A percentile compares a stretch with the other conserved stretches of the same genome.
These are phyloP conservation scores for Tetrahymena thermophila DNA, from an alignment of 73 alveolate species.

Conservation along the genomic window DNA sequence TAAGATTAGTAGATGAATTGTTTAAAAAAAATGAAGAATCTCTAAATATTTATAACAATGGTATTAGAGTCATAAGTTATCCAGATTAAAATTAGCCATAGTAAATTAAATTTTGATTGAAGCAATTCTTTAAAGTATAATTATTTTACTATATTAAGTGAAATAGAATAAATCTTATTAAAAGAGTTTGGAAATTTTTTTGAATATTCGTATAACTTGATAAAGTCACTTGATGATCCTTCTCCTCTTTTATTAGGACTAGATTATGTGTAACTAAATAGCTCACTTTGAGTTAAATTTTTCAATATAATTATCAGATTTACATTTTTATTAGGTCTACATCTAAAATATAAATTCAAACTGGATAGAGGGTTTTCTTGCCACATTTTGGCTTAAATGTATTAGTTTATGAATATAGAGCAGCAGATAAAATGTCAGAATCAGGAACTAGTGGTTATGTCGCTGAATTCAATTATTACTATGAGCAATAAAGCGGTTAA, in stretches of 20 bases:
- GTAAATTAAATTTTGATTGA: not conserved
- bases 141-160: not conserved
- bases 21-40: not conserved
- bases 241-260: not conserved
- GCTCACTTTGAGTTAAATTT: not conserved
- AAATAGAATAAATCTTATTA: not conserved
- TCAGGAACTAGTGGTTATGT: not conserved
- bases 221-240: not conserved
- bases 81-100: not conserved
- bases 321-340: not conserved
- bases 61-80: not conserved
- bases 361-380: not conserved
- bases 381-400: not conserved
- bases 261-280: not conserved
- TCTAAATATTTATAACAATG: not conserved
- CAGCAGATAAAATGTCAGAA: not conserved
- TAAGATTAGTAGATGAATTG: not conserved
- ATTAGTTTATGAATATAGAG: not conserved
- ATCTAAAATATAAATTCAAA: not conserved
- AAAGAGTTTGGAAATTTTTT: not conserved
- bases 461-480: not conserved
- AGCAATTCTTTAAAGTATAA: no score
- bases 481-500: not conserved
- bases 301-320: not conserved
- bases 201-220: not conserved